Base-by-base conservation (phyloP, 306 rosid species). In the Dicorynia guianensis region DNA sequence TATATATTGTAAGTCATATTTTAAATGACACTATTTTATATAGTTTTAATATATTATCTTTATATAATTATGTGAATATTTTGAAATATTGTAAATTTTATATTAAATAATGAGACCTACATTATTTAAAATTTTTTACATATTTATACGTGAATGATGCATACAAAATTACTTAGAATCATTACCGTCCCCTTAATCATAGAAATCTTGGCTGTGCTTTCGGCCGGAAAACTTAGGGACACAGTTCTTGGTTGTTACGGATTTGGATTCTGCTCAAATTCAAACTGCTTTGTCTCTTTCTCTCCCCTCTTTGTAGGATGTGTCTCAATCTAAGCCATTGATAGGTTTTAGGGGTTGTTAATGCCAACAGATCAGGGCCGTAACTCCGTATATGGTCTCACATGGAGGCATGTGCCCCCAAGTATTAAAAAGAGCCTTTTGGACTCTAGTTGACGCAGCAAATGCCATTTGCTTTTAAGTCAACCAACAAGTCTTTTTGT, bases 371-470 rank as follows among this genome's bases (percentile, higher is more conserved):
- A 87, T 80, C 85, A 50, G 47, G 19, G 72, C 80, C 76, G 76
- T 80, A 15, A 46, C 53, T 50, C 69, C 43, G 72, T 42, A 50
- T 73, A 71, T 53, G 84, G 76, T 76, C 33, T 85, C 89, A 88
- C 90, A 87, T 88, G 94, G 85, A 74, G 87, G 91, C 93, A 85
- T 80, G 93, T 87, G 91, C 77, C n/a, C 79, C 68, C 67, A 18
- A 61, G 63, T 59, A 34, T 75, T 68, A 59, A 81, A 88, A 85
- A 71, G 74, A 82, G 72, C 48, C 80, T 76, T 88, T 89, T 89
- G 90, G 91, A 91, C 89, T 76, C 80, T 58, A 13, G 84, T 81
- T 85, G 71, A 78, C 69, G 54, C 72, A 71, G 76, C 86, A 65
- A 64, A 44, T 83, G 73, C 78, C 63, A 57, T 33, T 14, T 75